Conservation (phyloP, 75 land plant species). For the Gnetum montanum region DNA sequence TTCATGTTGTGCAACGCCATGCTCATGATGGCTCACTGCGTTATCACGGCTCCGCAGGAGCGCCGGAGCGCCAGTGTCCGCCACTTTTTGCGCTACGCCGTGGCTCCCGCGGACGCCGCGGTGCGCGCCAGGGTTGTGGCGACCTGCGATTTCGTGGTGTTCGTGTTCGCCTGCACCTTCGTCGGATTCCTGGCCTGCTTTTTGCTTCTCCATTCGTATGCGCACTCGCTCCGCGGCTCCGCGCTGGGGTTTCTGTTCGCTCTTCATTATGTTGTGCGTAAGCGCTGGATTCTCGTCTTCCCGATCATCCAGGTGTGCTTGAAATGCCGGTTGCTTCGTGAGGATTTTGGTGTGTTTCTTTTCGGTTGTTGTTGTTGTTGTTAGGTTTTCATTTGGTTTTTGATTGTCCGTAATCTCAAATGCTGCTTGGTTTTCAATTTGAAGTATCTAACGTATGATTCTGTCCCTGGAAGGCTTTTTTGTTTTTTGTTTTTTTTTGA, state of each 20-base stretch:
- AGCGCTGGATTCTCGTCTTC: constrained; percentile 48
- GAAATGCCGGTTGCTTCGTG: background rate
- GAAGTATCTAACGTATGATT: no score
- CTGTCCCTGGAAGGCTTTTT: no score
- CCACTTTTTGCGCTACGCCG: background rate
- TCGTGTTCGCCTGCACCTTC: background rate
- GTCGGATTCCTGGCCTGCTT: constrained; percentile 2
- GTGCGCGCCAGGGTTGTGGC: constrained; percentile 2
- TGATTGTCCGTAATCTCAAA: no score
- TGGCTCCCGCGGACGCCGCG: no score
- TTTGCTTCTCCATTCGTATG: background rate
- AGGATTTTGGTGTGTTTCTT: background rate
- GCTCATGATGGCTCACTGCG: background rate
- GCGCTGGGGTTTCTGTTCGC: constrained; percentile 56
- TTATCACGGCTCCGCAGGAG: constrained; percentile 2
- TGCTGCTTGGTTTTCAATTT: no score
- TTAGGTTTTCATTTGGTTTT: constrained; percentile 1
- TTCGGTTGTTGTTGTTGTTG: background rate
- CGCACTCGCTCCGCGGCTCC: constrained; percentile 24
- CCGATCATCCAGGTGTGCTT: constrained; percentile 89
- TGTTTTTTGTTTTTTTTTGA: background rate
- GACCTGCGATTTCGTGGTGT: background rate
- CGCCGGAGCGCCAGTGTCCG: background rate
- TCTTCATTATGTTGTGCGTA: constrained; percentile 22
- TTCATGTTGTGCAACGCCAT: background rate